Evolutionary conservation across 179 eudicot genomes (phyloP).

Genomic region (Beta lomatogona): DNA sequence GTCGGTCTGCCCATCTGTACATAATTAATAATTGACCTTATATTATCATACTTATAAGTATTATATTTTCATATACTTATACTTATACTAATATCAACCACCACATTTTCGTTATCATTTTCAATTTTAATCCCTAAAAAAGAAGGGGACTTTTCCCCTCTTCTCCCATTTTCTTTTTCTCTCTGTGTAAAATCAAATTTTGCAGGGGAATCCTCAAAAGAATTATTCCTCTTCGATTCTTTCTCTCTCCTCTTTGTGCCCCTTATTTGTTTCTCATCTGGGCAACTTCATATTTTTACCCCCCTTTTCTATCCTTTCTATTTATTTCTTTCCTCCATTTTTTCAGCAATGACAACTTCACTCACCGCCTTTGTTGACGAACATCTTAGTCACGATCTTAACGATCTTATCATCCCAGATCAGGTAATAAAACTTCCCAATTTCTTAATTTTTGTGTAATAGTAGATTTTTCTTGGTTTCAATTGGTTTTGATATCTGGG

Average conservation of each 20-base stretch:
- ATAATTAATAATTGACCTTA: too few species aligned
- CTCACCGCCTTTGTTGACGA: conserved; percentile 31
- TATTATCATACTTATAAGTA: too few species aligned
- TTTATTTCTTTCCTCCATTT: background rate
- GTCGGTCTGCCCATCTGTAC: background rate
- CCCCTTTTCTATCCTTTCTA: background rate
- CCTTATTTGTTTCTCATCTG: too few species aligned
- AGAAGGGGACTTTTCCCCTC: background rate
- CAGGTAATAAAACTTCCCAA: conserved; percentile 32
- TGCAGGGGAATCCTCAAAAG: conserved; percentile 9
- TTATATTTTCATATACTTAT: too few species aligned
- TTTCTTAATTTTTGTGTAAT: background rate
- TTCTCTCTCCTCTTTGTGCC: background rate
- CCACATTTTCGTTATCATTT: background rate
- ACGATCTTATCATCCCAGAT: conserved; percentile 29
- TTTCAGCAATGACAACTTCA: conserved; percentile 36
- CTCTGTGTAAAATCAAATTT: background rate
- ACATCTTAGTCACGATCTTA: conserved; percentile 19
- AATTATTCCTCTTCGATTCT: conserved; percentile 7
- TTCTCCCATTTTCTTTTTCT: background rate
- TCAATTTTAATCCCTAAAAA: conserved; percentile 5
- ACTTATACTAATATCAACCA: too few species aligned
- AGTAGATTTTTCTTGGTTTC: background rate
- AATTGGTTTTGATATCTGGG: conserved; percentile 13
- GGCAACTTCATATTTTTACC: background rate